Evolutionary conservation across 257 asterid species (phyloP), one percentile per base, ranked within the genome.

Genomic region (Knoxia roxburghii): DNA sequence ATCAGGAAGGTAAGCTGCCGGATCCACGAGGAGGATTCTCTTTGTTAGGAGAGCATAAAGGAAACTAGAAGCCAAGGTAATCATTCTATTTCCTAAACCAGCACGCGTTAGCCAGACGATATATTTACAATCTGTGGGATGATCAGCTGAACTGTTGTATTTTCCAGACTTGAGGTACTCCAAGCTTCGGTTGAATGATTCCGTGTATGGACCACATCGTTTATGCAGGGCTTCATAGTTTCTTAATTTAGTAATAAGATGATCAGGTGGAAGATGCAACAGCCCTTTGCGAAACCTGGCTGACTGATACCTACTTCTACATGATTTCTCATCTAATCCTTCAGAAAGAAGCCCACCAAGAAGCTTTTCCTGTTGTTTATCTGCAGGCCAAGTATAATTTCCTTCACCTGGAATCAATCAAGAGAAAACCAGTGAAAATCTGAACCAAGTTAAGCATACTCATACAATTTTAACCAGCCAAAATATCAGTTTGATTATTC

Each of bases 1-100:
- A 29, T 87, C 89, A 2, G 86, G 81, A n/a, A 92, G 76, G 75
- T 84, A 83, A 26, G 46, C 64, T 70, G 84, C 84, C 30, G 77
- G 80, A 52, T 87, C 98, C 7, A 89, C 87, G 7, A 92, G 93
- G 26, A 92, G 86, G 75, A 92, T 83, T 14, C 97, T 74, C 3
- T 86, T 78, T 0, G 97, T 89, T 30, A 92, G 82, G 37, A 92
- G 82, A 40, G 95, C 94, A 33, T 92, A 92, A n/a, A 92, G 89
- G 68, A 89, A 87, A 64, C 96, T 80, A 13, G 95, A 86, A 48
- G 94, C 82, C 32, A 92, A 73, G 2, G 94, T 82, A 17, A 92
- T 72, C 43, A 92, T 80, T 52, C 84, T 72, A 81, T 89, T 92
- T 17, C 97, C 98, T 75, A 87, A 76, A 49, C 97, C 97, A 35